Evolutionary conservation across 2,329 filamentous ascomycete species (phyloP).

Genomic region (Cladosporium cucumerinum): DNA sequence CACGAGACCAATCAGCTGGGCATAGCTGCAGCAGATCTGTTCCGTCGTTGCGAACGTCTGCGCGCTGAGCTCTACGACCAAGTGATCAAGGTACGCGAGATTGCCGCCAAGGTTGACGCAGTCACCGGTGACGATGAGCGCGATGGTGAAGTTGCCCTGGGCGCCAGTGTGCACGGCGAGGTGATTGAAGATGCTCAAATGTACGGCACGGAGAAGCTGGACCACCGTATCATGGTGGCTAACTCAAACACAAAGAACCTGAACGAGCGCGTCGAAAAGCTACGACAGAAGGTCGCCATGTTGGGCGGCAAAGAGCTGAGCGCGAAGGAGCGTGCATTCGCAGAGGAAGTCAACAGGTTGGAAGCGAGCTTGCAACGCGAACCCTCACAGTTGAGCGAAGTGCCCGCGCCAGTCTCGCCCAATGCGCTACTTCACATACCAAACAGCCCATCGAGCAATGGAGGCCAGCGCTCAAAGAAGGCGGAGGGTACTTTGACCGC

Average conservation of each 20-base stretch:
- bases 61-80: slow-evolving; percentile 66
- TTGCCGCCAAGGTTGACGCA: slow-evolving; percentile 63
- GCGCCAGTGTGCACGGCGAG: slow-evolving; percentile 8
- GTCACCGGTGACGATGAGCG: slow-evolving; percentile 59
- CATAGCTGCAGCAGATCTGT: slow-evolving; percentile 68
- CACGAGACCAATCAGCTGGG: slow-evolving; percentile 67
- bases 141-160: slow-evolving; percentile 43
- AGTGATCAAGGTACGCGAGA: slow-evolving; percentile 62
- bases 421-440: slow-evolving; percentile 32
- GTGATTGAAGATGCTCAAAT: slow-evolving; percentile 22
- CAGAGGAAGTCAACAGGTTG: slow-evolving; percentile 52
- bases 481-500: slow-evolving; percentile 18
- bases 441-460: slow-evolving; percentile 19
- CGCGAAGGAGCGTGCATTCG: slow-evolving; percentile 55
- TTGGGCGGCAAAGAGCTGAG: slow-evolving; percentile 56
- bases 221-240: slow-evolving; percentile 55
- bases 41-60: slow-evolving; percentile 65
- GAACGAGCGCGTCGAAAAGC: slow-evolving; percentile 56
- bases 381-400: background rate
- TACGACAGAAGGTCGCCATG: slow-evolving; percentile 49
- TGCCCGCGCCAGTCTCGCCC: slow-evolving; percentile 18
- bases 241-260: slow-evolving; percentile 57
- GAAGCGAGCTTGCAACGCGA: slow-evolving; percentile 28
- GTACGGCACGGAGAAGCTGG: slow-evolving; percentile 48
- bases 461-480: background rate